Conservation (phyloP, 1,284 basidiomycete species). For the Erythrobasidium hasegawianum region DNA sequence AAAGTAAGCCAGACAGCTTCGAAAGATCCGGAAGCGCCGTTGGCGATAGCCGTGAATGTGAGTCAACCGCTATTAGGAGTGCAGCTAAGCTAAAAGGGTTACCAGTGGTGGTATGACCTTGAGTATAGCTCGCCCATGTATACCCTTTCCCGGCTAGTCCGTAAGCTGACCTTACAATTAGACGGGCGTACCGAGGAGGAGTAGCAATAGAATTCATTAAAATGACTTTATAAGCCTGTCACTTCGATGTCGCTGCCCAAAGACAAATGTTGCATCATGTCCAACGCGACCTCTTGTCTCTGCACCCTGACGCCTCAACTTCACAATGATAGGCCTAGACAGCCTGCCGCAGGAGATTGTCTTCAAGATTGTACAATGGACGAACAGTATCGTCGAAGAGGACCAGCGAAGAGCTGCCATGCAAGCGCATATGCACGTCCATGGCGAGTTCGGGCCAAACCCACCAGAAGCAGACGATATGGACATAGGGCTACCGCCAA, state of each 20-base stretch:
- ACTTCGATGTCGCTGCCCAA: too few species aligned
- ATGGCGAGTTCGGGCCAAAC: not conserved
- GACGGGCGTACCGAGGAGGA: slow-evolving; percentile 23
- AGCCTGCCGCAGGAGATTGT: slow-evolving; percentile 24
- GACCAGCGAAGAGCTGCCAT: slow-evolving; percentile 6
- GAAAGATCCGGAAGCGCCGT: slow-evolving; percentile 11
- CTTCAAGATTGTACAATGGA: slow-evolving; percentile 27
- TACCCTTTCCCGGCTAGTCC: slow-evolving; percentile 62
- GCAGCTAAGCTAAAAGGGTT: not conserved
- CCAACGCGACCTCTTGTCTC: not conserved
- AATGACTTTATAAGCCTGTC: too few species aligned
- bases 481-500: not conserved
- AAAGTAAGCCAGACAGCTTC: slow-evolving; percentile 64
- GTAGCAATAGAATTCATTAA: too few species aligned
- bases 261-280: too few species aligned
- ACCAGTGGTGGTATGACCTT: slow-evolving; percentile 78
- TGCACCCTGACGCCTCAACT: not conserved
- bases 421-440: slow-evolving; percentile 2
- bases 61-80: too few species aligned
- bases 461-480: not conserved
- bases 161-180: slow-evolving; percentile 48
- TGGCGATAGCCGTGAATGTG: slow-evolving; percentile 31
- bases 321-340: slow-evolving; percentile 2
- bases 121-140: slow-evolving; percentile 66
- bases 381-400: slow-evolving; percentile 13